A percentile compares a stretch with the other conserved stretches of the same genome.
These are phyloP conservation scores for Fusarium pilosicola DNA, from an alignment of 2,329 filamentous ascomycete genomes.

Conservation along the genomic window DNA sequence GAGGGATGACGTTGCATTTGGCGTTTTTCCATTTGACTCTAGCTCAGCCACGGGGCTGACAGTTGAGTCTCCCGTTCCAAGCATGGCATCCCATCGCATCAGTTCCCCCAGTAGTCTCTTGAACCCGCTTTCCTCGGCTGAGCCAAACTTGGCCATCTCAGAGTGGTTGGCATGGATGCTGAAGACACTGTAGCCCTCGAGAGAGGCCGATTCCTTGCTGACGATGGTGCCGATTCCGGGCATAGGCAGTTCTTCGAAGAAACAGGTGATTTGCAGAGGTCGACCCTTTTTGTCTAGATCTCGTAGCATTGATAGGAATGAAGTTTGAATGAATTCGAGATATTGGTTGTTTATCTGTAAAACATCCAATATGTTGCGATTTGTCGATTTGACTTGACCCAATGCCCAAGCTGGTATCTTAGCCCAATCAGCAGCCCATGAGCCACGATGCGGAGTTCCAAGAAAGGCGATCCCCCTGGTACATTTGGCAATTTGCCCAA, in stretches of 20 bases:
- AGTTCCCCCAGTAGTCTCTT: background rate
- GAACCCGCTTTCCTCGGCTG: constrained; percentile 30
- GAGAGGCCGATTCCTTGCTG: constrained; percentile 45
- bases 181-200: constrained; percentile 44
- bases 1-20: background rate
- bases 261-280: background rate
- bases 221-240: constrained; percentile 43
- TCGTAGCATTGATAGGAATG: background rate
- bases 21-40: background rate
- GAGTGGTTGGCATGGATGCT: constrained; percentile 49
- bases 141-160: constrained; percentile 9
- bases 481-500: background rate
- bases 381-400: background rate
- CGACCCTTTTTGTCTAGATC: background rate
- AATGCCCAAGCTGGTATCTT: background rate
- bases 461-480: background rate
- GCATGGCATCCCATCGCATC: background rate
- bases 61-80: background rate
- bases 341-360: background rate
- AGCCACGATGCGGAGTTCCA: background rate
- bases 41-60: background rate
- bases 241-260: background rate
- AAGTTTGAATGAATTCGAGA: background rate
- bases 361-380: background rate
- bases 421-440: background rate